Conservation (phyloP, 208 protist genomes). For the Trichomonas vaginalis region DNA sequence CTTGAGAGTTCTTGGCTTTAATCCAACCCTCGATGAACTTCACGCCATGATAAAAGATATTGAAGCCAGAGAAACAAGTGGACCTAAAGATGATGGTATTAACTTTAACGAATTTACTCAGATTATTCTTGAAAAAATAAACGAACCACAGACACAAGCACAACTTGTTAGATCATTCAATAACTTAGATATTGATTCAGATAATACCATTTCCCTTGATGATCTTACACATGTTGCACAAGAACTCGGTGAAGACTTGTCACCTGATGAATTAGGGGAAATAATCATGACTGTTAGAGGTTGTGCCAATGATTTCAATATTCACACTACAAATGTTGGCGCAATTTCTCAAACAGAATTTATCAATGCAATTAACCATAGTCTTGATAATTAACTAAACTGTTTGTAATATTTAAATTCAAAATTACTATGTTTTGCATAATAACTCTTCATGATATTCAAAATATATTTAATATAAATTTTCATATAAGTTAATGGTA, state of each 20-base stretch:
- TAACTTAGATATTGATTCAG: not conserved
- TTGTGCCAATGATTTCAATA: not conserved
- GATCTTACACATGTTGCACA: not conserved
- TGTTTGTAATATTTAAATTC: not conserved
- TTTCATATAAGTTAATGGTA: too few species aligned
- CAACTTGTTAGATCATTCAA: not conserved
- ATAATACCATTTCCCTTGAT: not conserved
- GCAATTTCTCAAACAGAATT: not conserved
- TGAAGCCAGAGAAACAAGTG: not conserved
- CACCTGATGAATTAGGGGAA: not conserved
- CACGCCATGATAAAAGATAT: not conserved
- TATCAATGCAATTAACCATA: not conserved
- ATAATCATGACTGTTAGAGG: not conserved
- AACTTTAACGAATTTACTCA: not conserved
- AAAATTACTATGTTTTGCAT: too few species aligned
- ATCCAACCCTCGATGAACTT: not conserved
- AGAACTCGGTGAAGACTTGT: not conserved
- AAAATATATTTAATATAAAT: too few species aligned
- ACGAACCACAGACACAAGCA: not conserved
- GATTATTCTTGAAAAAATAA: not conserved
- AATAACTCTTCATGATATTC: too few species aligned
- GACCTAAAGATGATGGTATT: not conserved
- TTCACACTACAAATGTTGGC: constrained; percentile 3
- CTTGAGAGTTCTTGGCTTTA: not conserved
- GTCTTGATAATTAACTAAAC: not conserved